phyloP scores from a whole-genome alignment of 2,329 filamentous ascomycete genomes.

The Lojkania enalia region DNA sequence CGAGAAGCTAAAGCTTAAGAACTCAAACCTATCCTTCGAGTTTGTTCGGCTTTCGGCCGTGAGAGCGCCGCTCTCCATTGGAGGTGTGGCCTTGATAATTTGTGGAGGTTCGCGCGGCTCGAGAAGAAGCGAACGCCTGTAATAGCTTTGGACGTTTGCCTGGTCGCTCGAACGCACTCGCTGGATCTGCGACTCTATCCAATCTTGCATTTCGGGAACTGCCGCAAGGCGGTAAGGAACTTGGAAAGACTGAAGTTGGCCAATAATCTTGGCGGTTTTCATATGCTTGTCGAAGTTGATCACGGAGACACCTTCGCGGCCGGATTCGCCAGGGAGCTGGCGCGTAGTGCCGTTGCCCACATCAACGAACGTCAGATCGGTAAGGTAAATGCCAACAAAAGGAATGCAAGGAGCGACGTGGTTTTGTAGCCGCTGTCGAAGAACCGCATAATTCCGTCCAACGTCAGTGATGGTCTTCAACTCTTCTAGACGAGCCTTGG shows the following conservation, averaged over 20 bases:
- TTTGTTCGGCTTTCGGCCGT: constrained; percentile 33
- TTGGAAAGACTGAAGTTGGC: constrained; percentile 93
- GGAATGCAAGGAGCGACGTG: constrained; percentile 91
- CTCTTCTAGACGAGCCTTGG: constrained; percentile 75
- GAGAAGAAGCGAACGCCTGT: constrained; percentile 80
- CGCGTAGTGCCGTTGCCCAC: constrained; percentile 89
- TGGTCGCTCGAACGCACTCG: constrained; percentile 70
- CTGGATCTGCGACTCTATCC: constrained; percentile 81
- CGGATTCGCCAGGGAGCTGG: constrained; percentile 63
- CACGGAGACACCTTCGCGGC: constrained; percentile 70
- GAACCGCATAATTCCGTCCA: constrained; percentile 84
- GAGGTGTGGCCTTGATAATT: constrained; percentile 26
- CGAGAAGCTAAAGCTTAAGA: constrained; percentile 43
- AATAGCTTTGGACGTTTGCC: constrained; percentile 67
- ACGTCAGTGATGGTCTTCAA: constrained; percentile 87
- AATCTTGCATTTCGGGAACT: constrained; percentile 87
- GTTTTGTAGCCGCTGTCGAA: constrained; percentile 80
- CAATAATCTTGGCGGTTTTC: constrained; percentile 92
- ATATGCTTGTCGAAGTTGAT: constrained; percentile 99
- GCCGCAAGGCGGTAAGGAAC: constrained; percentile 84
- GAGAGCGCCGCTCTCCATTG: constrained; percentile 28
- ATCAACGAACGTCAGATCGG: constrained; percentile 93
- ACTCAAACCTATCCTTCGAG: constrained; percentile 44
- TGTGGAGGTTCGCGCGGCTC: constrained; percentile 68
- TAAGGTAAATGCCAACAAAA: constrained; percentile 94